Evolutionary conservation across 2,329 filamentous ascomycete species (phyloP).

Genomic region (Arthrobotrys megalospora): DNA sequence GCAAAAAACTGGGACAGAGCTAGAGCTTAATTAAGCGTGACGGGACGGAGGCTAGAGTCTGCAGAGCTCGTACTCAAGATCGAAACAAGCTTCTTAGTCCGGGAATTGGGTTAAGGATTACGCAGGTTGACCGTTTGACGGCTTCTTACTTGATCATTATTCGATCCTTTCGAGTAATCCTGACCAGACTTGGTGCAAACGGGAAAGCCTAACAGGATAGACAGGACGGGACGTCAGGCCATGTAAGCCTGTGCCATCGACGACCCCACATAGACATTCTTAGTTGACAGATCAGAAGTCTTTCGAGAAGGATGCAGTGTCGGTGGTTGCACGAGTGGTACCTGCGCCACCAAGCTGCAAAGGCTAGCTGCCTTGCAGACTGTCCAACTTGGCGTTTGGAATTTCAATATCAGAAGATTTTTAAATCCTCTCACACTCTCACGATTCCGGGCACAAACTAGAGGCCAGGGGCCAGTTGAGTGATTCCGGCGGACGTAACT

Average conservation of each 20-base stretch:
- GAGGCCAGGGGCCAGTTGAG: too few relatives aligned
- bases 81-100: constrained; percentile 33
- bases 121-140: constrained; percentile 14
- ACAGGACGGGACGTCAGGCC: constrained; percentile 16
- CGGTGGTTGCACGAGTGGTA: constrained; percentile 16
- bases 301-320: constrained; percentile 15
- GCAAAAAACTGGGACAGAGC: constrained; percentile 6
- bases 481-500: too few relatives aligned
- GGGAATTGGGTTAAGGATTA: constrained; percentile 23
- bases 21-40: constrained; percentile 37
- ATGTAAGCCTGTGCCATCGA: not conserved
- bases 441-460: too few relatives aligned
- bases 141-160: constrained; percentile 39
- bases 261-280: too few relatives aligned
- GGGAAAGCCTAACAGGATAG: constrained; percentile 32
- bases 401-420: too few relatives aligned
- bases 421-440: too few relatives aligned
- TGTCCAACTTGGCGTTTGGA: constrained; percentile 15
- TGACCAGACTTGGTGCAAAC: constrained; percentile 17
- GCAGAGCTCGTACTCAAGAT: constrained; percentile 11
- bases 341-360: constrained; percentile 34
- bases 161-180: constrained; percentile 53
- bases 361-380: constrained; percentile 5
- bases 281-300: not conserved
- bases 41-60: constrained; percentile 6